Evolutionary conservation across 2,329 filamentous ascomycete species (phyloP), one percentile per base, ranked within the genome.

Genomic region (Penicillium brasilianum): DNA sequence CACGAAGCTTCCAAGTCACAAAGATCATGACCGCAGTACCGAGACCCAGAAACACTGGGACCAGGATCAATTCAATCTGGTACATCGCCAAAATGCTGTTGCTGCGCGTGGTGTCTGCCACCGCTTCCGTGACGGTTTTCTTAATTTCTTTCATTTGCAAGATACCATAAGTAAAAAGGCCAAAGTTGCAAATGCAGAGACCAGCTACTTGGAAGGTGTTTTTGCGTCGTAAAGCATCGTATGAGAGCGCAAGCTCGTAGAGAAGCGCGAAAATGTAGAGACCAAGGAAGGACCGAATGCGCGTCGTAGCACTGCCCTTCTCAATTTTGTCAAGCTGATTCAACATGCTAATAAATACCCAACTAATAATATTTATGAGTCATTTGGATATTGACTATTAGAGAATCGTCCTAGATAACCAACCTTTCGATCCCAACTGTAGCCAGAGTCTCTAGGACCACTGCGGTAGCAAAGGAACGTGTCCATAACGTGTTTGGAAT

Each of bases 341-440:
- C 20, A 60, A 62, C 5, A 66, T 55, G 34, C 62, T 66, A 16
- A 66, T 54, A 11, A 68, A 60, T 36, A 68, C 49, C 66, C 66
- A 68, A 41, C 66, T 68, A 52, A 43, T 46, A 0, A n/a, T 8
- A 10, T 10, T 22, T n/a, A 50, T 61, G n/a, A 50, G 48, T 20
- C 9, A 11, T 3, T 28, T n/a, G 43, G 7, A 9, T 11, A 18
- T 20, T 20, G 4, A 34, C 3, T 1, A 32, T 18, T 16, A 5
- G n/a, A 10, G 14, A 25, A 20, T 20, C 5, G 10, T 50, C 10
- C 11, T 34, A 11, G 39, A 22, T 10, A 34, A 39, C 56, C 48
- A 59, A 68, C 66, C 57, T 66, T 53, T 68, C 66, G 56, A 68
- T 66, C 14, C 52, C 64, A 10, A 66, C 64, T 16, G 66, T 68